Evolutionary conservation across 805 yeast species (phyloP), one percentile per base, ranked within the genome.

Genomic region (Clavispora asparagi): DNA sequence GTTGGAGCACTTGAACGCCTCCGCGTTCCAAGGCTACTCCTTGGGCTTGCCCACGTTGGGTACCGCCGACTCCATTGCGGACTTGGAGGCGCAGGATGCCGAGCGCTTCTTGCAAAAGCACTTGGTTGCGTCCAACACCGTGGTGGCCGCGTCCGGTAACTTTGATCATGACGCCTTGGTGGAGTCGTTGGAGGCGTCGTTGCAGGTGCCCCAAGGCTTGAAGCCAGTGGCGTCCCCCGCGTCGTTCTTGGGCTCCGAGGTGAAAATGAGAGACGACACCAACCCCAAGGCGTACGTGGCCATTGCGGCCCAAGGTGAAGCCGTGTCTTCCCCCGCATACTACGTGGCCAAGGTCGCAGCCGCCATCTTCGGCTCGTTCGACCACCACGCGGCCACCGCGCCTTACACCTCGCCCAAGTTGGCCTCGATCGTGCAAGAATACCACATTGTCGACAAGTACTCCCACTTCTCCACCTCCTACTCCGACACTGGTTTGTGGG

Each of bases 11-110:
- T 77, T 87, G 73, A 80, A 82, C 62, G 79, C 91, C 50, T 79
- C 91, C 51, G 95, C 95, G 46, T 87, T 82, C 85, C 95, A 87
- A 73, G 88, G 89, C 61, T 82, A 88, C 60, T 82, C 94, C 28
- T 74, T 87, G 55, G 85, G 85, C 45, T 73, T 87, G 63, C 94
- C 95, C 67, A 74, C 78, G 37, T 74, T 77, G 60, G 95, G 95
- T 76, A 85, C 88, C 53, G 56, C 73, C 32, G 94, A 85, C 52
- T 73, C 87, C 41, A 57, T 87, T 39, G 66, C 73, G 29, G 77
- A 76, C 49, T 72, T 87, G 62, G 81, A 80, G 53, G 52, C 74
- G 40, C 67, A 71, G 59, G 95, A 87, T 67, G 61, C 85, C 49
- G 60, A 67, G 49, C 67, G 76, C 48, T 84, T 82, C 64, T 73